A percentile compares a stretch with the other conserved stretches of the same genome.
These are phyloP conservation scores for Podaxis sp. DNA, from an alignment of 768 basidiomycete species.

Conservation along the genomic window DNA sequence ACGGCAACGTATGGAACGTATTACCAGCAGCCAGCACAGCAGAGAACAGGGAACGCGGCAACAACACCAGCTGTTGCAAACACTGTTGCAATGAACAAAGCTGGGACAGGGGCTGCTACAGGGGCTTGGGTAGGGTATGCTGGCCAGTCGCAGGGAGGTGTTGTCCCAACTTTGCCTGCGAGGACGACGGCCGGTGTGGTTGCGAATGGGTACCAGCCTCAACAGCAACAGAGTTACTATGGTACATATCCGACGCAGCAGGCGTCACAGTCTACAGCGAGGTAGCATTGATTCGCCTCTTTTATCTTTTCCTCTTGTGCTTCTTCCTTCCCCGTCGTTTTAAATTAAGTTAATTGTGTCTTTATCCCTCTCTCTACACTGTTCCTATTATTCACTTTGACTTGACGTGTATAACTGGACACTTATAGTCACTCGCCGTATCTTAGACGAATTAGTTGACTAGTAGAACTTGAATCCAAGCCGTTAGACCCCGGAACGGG, in stretches of 20 bases:
- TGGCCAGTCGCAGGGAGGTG: constrained; percentile 9
- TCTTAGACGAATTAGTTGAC: constrained; percentile 2
- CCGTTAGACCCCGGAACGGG: not conserved
- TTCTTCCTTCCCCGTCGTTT: constrained; percentile 12
- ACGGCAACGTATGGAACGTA: constrained; percentile 29
- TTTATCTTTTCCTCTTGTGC: constrained; percentile 6
- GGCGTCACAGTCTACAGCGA: constrained; percentile 20
- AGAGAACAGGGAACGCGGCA: constrained; percentile 6
- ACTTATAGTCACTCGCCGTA: not conserved
- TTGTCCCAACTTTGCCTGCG: constrained; percentile 29
- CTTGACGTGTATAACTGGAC: not conserved
- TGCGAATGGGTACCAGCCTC: constrained; percentile 18
- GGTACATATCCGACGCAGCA: constrained; percentile 25
- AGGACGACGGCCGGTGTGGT: constrained; percentile 22
- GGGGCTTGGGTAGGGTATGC: constrained; percentile 14
- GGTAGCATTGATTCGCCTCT: constrained; percentile 15
- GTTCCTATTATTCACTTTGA: not conserved
- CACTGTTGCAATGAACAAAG: constrained; percentile 36
- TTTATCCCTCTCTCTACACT: constrained; percentile 1
- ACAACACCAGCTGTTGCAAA: constrained; percentile 53
- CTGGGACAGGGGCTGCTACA: constrained; percentile 12
- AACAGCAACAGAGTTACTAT: constrained; percentile 25
- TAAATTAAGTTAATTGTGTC: constrained; percentile 15
- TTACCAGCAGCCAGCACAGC: constrained; percentile 20
- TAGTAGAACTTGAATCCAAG: not conserved